Conservation (phyloP, 805 yeast species). For the Wickerhamomyces mucosus region DNA sequence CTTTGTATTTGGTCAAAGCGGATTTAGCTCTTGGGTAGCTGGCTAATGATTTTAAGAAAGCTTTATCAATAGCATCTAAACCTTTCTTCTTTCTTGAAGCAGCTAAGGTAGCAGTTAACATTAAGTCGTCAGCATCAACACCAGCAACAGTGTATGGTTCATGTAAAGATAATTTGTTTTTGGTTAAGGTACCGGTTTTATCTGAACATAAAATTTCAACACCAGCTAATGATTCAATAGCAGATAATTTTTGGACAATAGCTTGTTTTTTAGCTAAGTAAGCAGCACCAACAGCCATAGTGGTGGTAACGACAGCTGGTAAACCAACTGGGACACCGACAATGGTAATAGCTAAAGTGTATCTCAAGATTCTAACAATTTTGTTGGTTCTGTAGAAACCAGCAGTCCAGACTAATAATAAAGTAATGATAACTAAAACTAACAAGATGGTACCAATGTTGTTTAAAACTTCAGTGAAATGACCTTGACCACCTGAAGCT, state of each 20-base stretch:
- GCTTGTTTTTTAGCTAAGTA: slow-evolving; percentile 96
- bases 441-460: slow-evolving; percentile 92
- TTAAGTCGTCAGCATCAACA: slow-evolving; percentile 90
- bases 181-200: slow-evolving; percentile 96
- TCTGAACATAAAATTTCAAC: slow-evolving; percentile 97
- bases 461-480: slow-evolving; percentile 94
- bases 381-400: slow-evolving; percentile 86
- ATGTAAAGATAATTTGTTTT: slow-evolving; percentile 90
- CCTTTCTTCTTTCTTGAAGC: slow-evolving; percentile 98
- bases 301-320: slow-evolving; percentile 97
- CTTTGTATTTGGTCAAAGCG: slow-evolving; percentile 89
- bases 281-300: slow-evolving; percentile 99
- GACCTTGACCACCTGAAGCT: slow-evolving; percentile 90
- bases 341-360: slow-evolving; percentile 91
- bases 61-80: slow-evolving; percentile 95
- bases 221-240: slow-evolving; percentile 95
- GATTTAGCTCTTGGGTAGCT: slow-evolving; percentile 86
- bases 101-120: slow-evolving; percentile 96
- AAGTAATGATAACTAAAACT: slow-evolving; percentile 80
- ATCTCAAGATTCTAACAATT: slow-evolving; percentile 82
- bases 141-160: slow-evolving; percentile 98
- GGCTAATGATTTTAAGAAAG: slow-evolving; percentile 86
- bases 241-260: slow-evolving; percentile 92
- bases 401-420: slow-evolving; percentile 86
- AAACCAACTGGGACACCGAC: slow-evolving; percentile 98